These are phyloP conservation scores for Aspergillus tubingensis DNA, from an alignment of 2,329 filamentous ascomycete genomes.

Conservation along the genomic window DNA sequence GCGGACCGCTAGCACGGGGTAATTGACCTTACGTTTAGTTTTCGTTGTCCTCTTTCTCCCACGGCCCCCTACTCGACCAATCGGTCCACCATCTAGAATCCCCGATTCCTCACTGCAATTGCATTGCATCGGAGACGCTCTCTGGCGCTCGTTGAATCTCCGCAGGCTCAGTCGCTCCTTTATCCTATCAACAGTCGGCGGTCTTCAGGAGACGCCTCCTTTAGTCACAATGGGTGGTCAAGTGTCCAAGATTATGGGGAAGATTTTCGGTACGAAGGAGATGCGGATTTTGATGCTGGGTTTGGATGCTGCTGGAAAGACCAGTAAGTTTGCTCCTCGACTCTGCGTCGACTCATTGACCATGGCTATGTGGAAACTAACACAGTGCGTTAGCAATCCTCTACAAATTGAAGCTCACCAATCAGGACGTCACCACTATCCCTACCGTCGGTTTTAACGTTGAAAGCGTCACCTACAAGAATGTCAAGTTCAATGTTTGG, in stretches of 20 bases:
- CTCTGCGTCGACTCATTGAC: not conserved
- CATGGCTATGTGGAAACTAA: constrained; percentile 1
- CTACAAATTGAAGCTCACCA: constrained; percentile 92
- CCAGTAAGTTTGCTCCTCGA: constrained; percentile 54
- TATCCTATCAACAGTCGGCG: not conserved
- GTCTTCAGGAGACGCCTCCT: constrained; percentile 18
- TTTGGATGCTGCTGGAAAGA: constrained; percentile 97
- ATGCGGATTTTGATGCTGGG: constrained; percentile 99
- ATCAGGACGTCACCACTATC: constrained; percentile 97
- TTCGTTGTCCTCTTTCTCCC: constrained; percentile 5
- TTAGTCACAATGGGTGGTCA: constrained; percentile 77
- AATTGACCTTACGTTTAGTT: constrained; percentile 10
- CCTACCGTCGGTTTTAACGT: constrained; percentile 99
- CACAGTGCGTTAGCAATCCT: constrained; percentile 66
- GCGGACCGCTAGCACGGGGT: constrained; percentile 10
- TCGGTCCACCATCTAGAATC: constrained; percentile 2
- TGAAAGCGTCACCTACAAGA: constrained; percentile 98
- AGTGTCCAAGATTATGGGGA: constrained; percentile 95
- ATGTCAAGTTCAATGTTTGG: constrained; percentile 99
- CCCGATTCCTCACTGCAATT: not conserved
- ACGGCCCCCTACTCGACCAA: constrained; percentile 8
- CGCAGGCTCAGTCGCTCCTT: not conserved
- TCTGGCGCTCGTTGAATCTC: not conserved
- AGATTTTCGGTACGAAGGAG: constrained; percentile 98
- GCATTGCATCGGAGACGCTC: not conserved